Base-by-base conservation (phyloP, 768 basidiomycete species). In the Calvatia gigantea region DNA sequence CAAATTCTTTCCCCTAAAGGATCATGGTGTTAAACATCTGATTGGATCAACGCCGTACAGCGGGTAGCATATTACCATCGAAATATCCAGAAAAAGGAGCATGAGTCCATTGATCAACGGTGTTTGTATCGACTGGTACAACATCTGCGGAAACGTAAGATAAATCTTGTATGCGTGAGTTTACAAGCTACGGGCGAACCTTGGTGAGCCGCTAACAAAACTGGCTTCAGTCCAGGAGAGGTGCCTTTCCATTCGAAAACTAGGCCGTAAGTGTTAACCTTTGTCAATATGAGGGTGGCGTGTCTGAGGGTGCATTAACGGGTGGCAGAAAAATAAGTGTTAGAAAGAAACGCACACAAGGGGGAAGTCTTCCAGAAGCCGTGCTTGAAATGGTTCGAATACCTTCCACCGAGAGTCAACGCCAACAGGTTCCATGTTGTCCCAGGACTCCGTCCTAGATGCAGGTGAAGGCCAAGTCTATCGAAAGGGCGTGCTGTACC, bases 191-290 rank as follows among this genome's bases (percentile, higher is more conserved):
- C 19, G 0, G 28, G 52, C 67, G 25, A 39, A 80, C 85, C 86
- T 74, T 86, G 85, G 64, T 88, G 86, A 1, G 79, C 85, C n/a
- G 80, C 77, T 38, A 88, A 67, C 11, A 92, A 71, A 14, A 91
- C 61, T 0, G 91, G 90, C 65, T 89, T 87, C n/a, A 88, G 72
- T 0, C 74, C 69, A 9, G 67, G 56, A 60, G 89, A 76, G 3
- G 79, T 76, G 1, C 89, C 90, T 50, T 77, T 71, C 89, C 89
- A 91, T 46, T 83, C 79, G 64, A 82, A 89, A 6, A 89, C 67
- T n/a, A 91, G 74, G 0, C 82, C 90, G 61, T 87, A 89, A 0
- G 82, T 87, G 66, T 91, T 91, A 62, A 94, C 82, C 61, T 83
- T 85, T 7, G 83, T 84, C 57, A 88, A 74, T 28, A 75, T 64